Percentiles rank a stretch among this genome's conserved stretches.
Conservation (phyloP, 371 early-diverging fungal species). For the Mucor saturninus region DNA sequence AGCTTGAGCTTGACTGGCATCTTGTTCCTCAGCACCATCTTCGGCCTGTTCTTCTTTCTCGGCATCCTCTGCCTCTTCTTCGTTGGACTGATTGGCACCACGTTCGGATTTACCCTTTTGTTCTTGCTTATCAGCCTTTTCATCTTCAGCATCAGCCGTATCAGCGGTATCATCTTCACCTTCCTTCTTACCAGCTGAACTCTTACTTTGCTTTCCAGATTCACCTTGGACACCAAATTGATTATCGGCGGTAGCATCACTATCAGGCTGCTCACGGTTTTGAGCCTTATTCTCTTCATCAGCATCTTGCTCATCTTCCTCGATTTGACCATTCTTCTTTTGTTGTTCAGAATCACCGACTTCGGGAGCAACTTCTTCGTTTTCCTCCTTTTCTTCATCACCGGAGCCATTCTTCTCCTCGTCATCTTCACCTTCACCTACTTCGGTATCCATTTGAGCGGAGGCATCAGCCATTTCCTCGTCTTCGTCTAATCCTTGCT, state of each 20-base stretch:
- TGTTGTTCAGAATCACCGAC: conserved; percentile 58
- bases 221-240: conserved; percentile 76
- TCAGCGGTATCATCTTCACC: conserved; percentile 47
- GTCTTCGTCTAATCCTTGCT: conserved; percentile 38
- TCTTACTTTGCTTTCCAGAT: conserved; percentile 60
- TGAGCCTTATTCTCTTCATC: conserved; percentile 43
- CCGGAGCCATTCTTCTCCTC: conserved; percentile 25
- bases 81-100: conserved; percentile 48
- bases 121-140: conserved; percentile 38
- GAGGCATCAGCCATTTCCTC: conserved; percentile 39
- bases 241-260: conserved; percentile 58
- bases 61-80: conserved; percentile 38
- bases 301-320: conserved; percentile 42
- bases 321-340: conserved; percentile 34
- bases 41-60: conserved; percentile 25
- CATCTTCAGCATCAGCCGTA: conserved; percentile 38
- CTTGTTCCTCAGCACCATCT: conserved; percentile 24
- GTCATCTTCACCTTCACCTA: conserved; percentile 47
- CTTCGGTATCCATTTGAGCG: conserved; percentile 45
- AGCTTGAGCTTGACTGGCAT: conserved; percentile 41
- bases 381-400: conserved; percentile 51
- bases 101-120: conserved; percentile 45
- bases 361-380: conserved; percentile 51
- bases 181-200: conserved; percentile 56
- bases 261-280: conserved; percentile 54